phyloP scores from a whole-genome alignment of 2,329 filamentous ascomycete genomes.

The Botrytis hyacinthi region DNA sequence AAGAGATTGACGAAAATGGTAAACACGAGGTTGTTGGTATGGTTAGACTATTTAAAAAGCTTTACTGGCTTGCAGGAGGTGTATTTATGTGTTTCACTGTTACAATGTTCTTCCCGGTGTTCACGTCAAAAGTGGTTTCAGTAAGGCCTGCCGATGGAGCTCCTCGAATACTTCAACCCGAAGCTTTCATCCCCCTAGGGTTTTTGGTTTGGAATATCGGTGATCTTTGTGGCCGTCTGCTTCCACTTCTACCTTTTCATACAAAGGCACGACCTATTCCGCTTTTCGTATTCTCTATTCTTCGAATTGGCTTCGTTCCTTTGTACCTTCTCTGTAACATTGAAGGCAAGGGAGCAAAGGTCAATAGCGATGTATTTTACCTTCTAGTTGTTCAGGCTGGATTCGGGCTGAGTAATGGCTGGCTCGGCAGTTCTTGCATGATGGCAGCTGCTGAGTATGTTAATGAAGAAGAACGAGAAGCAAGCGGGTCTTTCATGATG shows the following conservation, averaged over 20 bases:
- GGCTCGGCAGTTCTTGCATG: constrained; percentile 84
- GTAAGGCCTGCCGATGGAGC: constrained; percentile 44
- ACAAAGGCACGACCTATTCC: constrained; percentile 61
- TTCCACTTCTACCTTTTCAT: constrained; percentile 57
- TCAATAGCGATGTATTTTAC: constrained; percentile 85
- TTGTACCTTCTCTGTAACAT: constrained; percentile 91
- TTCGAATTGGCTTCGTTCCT: constrained; percentile 70
- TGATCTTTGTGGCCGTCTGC: constrained; percentile 74
- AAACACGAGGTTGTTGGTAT: constrained; percentile 56
- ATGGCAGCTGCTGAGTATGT: constrained; percentile 85
- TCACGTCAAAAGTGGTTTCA: constrained; percentile 67
- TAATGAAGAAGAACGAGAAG: constrained; percentile 77
- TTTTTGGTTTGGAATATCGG: constrained; percentile 95
- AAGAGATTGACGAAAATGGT: constrained; percentile 50
- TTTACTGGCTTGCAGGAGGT: constrained; percentile 73
- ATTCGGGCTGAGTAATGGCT: constrained; percentile 86
- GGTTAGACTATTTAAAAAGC: constrained; percentile 67
- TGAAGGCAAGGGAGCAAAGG: constrained; percentile 66
- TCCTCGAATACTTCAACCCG: constrained; percentile 62
- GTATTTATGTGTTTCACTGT: constrained; percentile 78
- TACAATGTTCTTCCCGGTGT: constrained; percentile 95
- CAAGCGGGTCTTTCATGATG: constrained; percentile 91
- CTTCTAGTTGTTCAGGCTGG: constrained; percentile 76
- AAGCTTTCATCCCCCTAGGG: constrained; percentile 82
- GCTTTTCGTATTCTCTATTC: constrained; percentile 66